Evolutionary conservation across 306 rosid species (phyloP), one percentile per base, ranked within the genome.

Genomic region (Quercus agrifolia): DNA sequence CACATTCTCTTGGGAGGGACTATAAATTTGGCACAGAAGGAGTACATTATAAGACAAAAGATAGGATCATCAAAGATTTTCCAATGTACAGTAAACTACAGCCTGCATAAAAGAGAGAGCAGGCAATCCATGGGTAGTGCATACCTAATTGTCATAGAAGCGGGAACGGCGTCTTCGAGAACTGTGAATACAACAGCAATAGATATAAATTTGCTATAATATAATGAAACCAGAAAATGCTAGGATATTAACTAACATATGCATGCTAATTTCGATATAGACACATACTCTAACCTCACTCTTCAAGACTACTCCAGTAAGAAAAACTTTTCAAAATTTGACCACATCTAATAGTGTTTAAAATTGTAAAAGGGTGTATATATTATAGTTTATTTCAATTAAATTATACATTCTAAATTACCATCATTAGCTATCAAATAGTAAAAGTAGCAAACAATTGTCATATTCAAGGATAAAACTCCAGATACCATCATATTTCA

Each of bases 121-220:
- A 56, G 61, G 68, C 20, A 52, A 75, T 73, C 54, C 58, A 23
- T 19, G 80, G 57, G 61, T 11, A 83, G 23, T 49, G 73, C 92
- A 73, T 91, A 91, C 98, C 98, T 92, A 94, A 77, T 74, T 89
- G 85, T 94, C 98, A 56, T 82, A 83, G 84, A 94, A 89, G 84
- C 98, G 97, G 74, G 94, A 89, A 14, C 92, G 90, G 5, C 90
- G 93, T 77, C 93, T 91, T 11, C 85, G 85, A 4, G 90, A 92
- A 81, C 98, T 94, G 93, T 61, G 73, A 79, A 81, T 30, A 63
- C 74, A 78, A 78, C 61, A 85, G 78, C 27, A 74, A 59, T 46
- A 69, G 20, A 19, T 27, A 70, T 81, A 70, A 85, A 59, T 82
- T 21, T 62, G 46, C 15, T 46, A 63, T 6, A 70, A 23, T 31